Evolutionary conservation across 129 eudicot genomes (phyloP).

Genomic region (Pittosporum tobira): DNA sequence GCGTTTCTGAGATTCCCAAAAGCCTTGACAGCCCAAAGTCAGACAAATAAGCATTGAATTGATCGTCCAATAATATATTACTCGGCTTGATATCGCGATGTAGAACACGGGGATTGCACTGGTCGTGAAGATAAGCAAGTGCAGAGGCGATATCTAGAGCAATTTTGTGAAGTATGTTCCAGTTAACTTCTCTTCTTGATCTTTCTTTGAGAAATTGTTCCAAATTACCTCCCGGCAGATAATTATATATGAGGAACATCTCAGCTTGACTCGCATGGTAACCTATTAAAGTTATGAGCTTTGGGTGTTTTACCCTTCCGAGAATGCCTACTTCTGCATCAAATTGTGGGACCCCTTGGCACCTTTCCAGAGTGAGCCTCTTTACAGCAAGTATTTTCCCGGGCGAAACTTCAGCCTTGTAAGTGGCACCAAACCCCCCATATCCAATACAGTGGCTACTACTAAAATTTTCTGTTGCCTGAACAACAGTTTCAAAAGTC

Average conservation of each 20-base stretch:
- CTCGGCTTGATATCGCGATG: conserved; percentile 75
- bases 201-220: conserved; percentile 41
- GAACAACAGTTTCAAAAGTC: conserved; percentile 42
- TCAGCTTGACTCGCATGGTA: conserved; percentile 42
- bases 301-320: conserved; percentile 39
- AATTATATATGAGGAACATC: conserved; percentile 64
- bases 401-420: conserved; percentile 41
- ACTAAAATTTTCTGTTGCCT: conserved; percentile 56
- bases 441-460: conserved; percentile 49
- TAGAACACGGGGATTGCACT: conserved; percentile 46
- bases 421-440: conserved; percentile 72
- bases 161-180: conserved; percentile 40
- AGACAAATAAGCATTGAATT: conserved; percentile 50
- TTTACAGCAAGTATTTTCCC: conserved; percentile 53
- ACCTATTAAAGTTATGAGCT: conserved; percentile 49
- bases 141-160: conserved; percentile 49
- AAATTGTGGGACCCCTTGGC: conserved; percentile 55
- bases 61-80: conserved; percentile 46
- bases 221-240: conserved; percentile 55
- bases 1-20: conserved; percentile 34
- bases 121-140: conserved; percentile 41
- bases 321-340: conserved; percentile 56
- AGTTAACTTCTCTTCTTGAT: conserved; percentile 15
- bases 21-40: conserved; percentile 63
- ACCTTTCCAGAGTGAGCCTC: conserved; percentile 43